Conservation (phyloP, 176 grass and related monocot genomes). For the Zea luxurians region DNA sequence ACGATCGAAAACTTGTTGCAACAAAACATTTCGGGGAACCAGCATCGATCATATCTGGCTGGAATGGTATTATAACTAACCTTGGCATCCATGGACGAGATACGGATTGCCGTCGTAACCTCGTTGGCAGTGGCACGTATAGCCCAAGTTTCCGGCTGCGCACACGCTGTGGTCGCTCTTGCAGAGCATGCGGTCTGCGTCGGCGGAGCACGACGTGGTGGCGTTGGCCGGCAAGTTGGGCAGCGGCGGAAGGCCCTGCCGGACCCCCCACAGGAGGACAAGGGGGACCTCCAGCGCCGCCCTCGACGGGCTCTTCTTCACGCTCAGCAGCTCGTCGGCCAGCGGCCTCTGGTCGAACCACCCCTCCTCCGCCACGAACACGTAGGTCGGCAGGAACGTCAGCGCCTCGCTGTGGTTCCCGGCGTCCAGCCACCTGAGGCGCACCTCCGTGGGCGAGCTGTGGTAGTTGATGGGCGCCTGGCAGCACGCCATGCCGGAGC, state of each 20-base stretch:
- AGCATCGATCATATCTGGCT: no score
- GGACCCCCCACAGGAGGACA: neutral
- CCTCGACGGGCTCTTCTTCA: neutral
- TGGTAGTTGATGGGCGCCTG: constrained; percentile 31
- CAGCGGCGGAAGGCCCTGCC: neutral
- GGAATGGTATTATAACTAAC: constrained; percentile 14
- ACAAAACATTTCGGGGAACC: no score
- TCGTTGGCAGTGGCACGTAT: constrained; percentile 31
- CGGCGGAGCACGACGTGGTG: neutral
- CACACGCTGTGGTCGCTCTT: constrained; percentile 31
- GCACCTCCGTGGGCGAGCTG: neutral
- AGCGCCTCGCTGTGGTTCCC: neutral
- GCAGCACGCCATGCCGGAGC: constrained; percentile 25
- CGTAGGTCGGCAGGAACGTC: neutral
- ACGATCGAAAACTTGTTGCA: no score
- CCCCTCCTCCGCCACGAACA: constrained; percentile 23
- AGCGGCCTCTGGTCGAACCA: constrained; percentile 28
- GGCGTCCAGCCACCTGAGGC: neutral
- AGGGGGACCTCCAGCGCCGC: neutral
- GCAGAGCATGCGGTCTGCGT: neutral
- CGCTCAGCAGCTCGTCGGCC: neutral
- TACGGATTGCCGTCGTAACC: constrained; percentile 62
- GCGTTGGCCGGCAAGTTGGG: neutral
- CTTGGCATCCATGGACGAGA: constrained; percentile 43
- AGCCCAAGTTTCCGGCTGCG: neutral